phyloP scores from a whole-genome alignment of 495 filamentous ascomycete genomes.

The Chaetomium fimeti region DNA sequence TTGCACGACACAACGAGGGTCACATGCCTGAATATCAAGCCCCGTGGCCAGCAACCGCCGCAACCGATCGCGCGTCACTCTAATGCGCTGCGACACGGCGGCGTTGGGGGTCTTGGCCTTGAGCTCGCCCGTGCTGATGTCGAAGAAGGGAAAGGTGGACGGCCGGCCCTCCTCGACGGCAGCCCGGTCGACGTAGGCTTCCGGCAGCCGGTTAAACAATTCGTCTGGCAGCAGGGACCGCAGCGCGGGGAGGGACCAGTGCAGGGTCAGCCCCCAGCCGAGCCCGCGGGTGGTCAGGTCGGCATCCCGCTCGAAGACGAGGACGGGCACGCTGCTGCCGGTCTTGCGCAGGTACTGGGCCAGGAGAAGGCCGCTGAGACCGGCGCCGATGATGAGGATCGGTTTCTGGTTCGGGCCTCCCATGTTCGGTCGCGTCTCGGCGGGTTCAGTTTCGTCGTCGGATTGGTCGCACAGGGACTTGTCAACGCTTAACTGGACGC shows the following conservation, averaged over 20 bases:
- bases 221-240: constrained; percentile 50
- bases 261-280: constrained; percentile 62
- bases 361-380: constrained; percentile 58
- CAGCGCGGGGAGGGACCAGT: constrained; percentile 56
- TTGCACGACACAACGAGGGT: background rate
- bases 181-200: constrained; percentile 45
- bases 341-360: constrained; percentile 55
- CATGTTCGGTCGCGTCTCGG: constrained; percentile 12
- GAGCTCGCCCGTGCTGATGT: constrained; percentile 51
- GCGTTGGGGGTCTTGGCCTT: constrained; percentile 43
- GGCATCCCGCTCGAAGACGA: constrained; percentile 57
- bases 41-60: constrained; percentile 49
- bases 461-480: constrained; percentile 10
- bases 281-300: constrained; percentile 45
- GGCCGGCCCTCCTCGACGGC: constrained; percentile 27
- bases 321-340: constrained; percentile 36
- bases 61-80: constrained; percentile 51
- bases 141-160: constrained; percentile 51
- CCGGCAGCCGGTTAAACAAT: constrained; percentile 48
- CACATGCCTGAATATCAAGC: constrained; percentile 45
- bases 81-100: constrained; percentile 48
- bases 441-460: background rate
- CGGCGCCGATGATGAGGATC: constrained; percentile 56
- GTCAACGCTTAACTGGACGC: background rate
- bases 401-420: constrained; percentile 16